Evolutionary conservation across 2,329 filamentous ascomycete genomes (phyloP).

Genomic region (Capronia coronata): DNA sequence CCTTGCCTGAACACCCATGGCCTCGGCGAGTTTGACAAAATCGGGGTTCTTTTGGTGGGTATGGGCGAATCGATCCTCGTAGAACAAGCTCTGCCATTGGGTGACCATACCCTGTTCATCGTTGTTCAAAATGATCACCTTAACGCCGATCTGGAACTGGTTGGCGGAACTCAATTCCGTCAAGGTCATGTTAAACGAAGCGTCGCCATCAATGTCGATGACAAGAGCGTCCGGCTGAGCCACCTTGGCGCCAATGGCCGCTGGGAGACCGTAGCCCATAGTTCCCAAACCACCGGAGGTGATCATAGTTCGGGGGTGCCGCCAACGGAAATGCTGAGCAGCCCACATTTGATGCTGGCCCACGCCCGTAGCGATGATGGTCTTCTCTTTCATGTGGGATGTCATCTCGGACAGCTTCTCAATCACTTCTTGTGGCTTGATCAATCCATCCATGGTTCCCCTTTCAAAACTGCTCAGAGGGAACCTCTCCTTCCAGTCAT

Average conservation of each 20-base stretch:
- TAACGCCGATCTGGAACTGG: conserved; percentile 94
- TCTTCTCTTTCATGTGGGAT: conserved; percentile 69
- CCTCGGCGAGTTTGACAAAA: conserved; percentile 85
- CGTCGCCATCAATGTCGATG: conserved; percentile 93
- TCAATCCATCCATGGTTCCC: conserved; percentile 66
- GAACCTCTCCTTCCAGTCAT: conserved; percentile 85
- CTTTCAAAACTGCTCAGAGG: conserved; percentile 76
- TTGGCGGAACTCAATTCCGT: conserved; percentile 89
- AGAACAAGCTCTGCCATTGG: conserved; percentile 97
- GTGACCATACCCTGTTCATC: conserved; percentile 98
- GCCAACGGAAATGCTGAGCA: conserved; percentile 94
- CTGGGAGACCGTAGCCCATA: conserved; percentile 92
- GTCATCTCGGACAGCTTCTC: conserved; percentile 83
- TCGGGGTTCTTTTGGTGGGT: conserved; percentile 95
- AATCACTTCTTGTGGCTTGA: conserved; percentile 92
- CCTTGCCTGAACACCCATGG: conserved; percentile 77
- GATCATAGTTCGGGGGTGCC: conserved; percentile 85
- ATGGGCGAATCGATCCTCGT: conserved; percentile 84
- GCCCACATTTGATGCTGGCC: conserved; percentile 99
- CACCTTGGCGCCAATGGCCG: conserved; percentile 93
- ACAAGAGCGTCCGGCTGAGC: conserved; percentile 74
- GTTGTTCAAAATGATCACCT: conserved; percentile 92
- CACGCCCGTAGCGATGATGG: conserved; percentile 86
- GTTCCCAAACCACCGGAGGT: conserved; percentile 92
- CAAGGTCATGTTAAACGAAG: conserved; percentile 98